Conservation (phyloP, 2,329 filamentous ascomycete genomes). For the Incumbomyces delicatus region DNA sequence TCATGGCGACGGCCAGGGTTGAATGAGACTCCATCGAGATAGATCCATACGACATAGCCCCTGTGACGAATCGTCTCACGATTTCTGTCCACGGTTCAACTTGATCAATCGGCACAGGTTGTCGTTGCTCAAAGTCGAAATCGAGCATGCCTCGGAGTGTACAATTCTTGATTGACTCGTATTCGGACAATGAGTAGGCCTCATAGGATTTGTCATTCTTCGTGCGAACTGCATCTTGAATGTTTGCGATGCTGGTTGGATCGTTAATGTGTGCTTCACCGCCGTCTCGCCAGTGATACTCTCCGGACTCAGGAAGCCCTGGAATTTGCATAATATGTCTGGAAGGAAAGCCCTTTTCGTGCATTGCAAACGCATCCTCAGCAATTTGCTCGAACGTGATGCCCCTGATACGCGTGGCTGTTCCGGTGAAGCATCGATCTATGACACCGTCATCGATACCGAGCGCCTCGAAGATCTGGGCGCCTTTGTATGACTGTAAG, state of each 20-base stretch:
- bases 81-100: conserved; percentile 98
- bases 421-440: conserved; percentile 89
- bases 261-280: conserved; percentile 94
- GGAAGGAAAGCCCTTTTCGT: conserved; percentile 84
- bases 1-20: conserved; percentile 92
- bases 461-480: conserved; percentile 93
- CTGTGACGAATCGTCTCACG: conserved; percentile 89
- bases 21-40: conserved; percentile 99
- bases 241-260: conserved; percentile 86
- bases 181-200: conserved; percentile 84
- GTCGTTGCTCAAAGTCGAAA: conserved; percentile 84
- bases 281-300: conserved; percentile 97
- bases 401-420: conserved; percentile 86
- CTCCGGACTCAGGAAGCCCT: conserved; percentile 81
- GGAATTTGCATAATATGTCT: conserved; percentile 65
- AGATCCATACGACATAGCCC: conserved; percentile 96
- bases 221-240: conserved; percentile 88
- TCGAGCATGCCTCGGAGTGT: conserved; percentile 89
- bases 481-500: conserved; percentile 90
- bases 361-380: conserved; percentile 86
- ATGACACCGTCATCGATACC: conserved; percentile 87
- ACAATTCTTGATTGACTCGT: conserved; percentile 94
- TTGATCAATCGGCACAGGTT: conserved; percentile 84
- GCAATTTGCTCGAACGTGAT: conserved; percentile 90
- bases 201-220: conserved; percentile 99